A percentile compares a stretch with the other conserved stretches of the same genome.
phyloP scores from a whole-genome alignment of 179 eudicot genomes.

The Heliamphora pulchella region DNA sequence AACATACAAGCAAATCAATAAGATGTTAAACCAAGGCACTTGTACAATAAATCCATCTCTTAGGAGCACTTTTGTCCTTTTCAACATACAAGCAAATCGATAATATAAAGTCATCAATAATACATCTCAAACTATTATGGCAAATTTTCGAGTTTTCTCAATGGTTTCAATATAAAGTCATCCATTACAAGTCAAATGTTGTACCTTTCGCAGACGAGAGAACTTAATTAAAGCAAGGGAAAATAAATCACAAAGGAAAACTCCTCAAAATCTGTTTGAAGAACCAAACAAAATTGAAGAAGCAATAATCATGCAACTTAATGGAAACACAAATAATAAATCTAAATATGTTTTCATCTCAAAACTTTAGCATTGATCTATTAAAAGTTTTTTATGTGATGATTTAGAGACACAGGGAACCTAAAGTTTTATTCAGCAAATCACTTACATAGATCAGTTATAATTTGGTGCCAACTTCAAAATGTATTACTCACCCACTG shows the following conservation, averaged over 20 bases:
- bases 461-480: background rate
- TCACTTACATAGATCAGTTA: background rate
- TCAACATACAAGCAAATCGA: background rate
- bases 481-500: background rate
- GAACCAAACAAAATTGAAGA: background rate
- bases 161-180: too few relatives aligned
- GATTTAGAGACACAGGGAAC: background rate
- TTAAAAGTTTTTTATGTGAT: background rate
- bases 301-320: background rate
- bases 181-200: too few relatives aligned
- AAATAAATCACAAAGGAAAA: background rate
- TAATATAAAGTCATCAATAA: background rate
- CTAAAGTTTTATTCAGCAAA: too few relatives aligned
- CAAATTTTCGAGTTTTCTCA: too few relatives aligned
- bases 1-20: background rate
- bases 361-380: background rate
- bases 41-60: background rate
- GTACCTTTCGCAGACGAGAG: too few relatives aligned
- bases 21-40: background rate
- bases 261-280: background rate
- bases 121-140: too few relatives aligned
- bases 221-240: too few relatives aligned
- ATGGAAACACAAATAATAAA: background rate
- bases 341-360: background rate
- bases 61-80: background rate